phyloP scores from a whole-genome alignment of 345 rosid species.

The Toxicodendron radicans region DNA sequence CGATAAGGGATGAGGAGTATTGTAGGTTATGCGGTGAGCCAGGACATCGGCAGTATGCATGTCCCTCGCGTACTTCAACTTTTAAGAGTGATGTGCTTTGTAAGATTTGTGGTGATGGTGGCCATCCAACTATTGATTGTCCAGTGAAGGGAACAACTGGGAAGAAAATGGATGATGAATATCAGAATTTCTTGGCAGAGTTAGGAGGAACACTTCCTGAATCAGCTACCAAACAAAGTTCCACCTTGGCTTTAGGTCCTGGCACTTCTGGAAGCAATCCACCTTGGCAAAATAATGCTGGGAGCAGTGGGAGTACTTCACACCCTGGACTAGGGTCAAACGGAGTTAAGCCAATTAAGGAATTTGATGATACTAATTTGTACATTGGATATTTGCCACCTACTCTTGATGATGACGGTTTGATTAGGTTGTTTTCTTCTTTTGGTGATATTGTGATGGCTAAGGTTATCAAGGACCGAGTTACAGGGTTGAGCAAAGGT shows the following conservation, averaged over 20 bases:
- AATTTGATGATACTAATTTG: slow-evolving; percentile 85
- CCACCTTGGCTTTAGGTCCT: slow-evolving; percentile 64
- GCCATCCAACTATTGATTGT: slow-evolving; percentile 98
- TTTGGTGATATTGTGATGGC: slow-evolving; percentile 98
- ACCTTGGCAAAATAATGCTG: slow-evolving; percentile 82
- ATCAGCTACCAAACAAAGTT: slow-evolving; percentile 69
- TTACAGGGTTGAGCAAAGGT: slow-evolving; percentile 78
- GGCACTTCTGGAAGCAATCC: slow-evolving; percentile 76
- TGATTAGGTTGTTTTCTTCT: slow-evolving; percentile 76
- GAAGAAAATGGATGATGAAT: slow-evolving; percentile 99
- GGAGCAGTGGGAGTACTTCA: slow-evolving; percentile 44
- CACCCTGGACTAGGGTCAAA: slow-evolving; percentile 88
- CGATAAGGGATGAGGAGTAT: slow-evolving; percentile 94
- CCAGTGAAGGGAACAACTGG: slow-evolving; percentile 91
- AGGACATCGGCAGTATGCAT: slow-evolving; percentile 86
- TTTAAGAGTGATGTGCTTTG: slow-evolving; percentile 97
- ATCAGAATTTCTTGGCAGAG: slow-evolving; percentile 95
- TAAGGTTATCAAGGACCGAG: slow-evolving; percentile 88
- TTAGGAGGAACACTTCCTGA: slow-evolving; percentile 90
- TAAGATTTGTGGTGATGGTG: slow-evolving; percentile 98
- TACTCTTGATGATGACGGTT: slow-evolving; percentile 80
- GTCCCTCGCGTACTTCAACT: slow-evolving; percentile 89
- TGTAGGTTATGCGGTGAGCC: slow-evolving; percentile 95
- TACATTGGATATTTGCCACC: slow-evolving; percentile 95
- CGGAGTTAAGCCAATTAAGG: slow-evolving; percentile 63